Conservation (phyloP, 257 asterid species). For the Fraxinus excelsior region DNA sequence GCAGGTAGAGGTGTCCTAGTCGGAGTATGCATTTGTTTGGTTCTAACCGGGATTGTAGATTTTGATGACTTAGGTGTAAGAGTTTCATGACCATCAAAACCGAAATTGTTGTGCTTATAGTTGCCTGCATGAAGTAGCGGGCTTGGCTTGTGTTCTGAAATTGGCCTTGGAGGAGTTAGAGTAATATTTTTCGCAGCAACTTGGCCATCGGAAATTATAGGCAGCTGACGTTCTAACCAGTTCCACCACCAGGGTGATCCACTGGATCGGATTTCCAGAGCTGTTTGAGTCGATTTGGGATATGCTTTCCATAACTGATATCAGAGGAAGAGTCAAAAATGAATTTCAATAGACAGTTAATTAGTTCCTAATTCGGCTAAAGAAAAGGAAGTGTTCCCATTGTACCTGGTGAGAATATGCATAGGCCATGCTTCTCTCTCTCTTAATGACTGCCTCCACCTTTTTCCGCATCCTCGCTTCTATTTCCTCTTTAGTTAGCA, state of each 20-base stretch:
- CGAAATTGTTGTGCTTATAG: slow-evolving; percentile 28
- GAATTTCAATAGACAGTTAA: no score
- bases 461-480: slow-evolving; percentile 65
- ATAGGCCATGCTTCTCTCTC: slow-evolving; percentile 95
- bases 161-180: slow-evolving; percentile 59
- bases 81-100: slow-evolving; percentile 51
- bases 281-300: slow-evolving; percentile 47
- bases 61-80: slow-evolving; percentile 73
- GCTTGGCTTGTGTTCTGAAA: slow-evolving; percentile 63
- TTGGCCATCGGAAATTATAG: slow-evolving; percentile 45
- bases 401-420: slow-evolving; percentile 87
- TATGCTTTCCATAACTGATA: slow-evolving; percentile 68
- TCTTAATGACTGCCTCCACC: slow-evolving; percentile 83
- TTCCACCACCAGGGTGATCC: slow-evolving; percentile 98
- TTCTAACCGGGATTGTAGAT: slow-evolving; percentile 64
- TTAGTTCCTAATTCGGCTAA: background rate
- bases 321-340: slow-evolving; percentile 8
- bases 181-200: slow-evolving; percentile 33
- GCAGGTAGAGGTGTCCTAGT: slow-evolving; percentile 52
- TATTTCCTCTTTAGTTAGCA: slow-evolving; percentile 75
- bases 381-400: background rate
- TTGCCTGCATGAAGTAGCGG: slow-evolving; percentile 41
- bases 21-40: slow-evolving; percentile 63
- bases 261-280: slow-evolving; percentile 46
- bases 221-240: slow-evolving; percentile 83